Evolutionary conservation across 2,329 filamentous ascomycete species (phyloP), one percentile per base, ranked within the genome.

Genomic region (Cadophora luteo-olivacea): DNA sequence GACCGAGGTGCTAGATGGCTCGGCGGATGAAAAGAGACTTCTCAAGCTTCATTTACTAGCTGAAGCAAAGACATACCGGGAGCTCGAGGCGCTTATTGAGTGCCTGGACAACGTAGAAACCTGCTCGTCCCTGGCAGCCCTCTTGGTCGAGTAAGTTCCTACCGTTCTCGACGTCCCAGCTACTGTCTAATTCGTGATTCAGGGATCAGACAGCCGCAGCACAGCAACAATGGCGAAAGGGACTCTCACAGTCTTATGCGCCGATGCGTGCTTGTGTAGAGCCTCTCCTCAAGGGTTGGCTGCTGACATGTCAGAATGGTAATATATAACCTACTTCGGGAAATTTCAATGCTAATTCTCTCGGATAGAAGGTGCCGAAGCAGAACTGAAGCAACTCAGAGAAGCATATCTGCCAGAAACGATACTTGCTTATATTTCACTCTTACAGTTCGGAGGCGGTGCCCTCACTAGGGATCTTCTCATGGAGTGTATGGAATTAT

Each of bases 401-500:
- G 86, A 89, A 65, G 87, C 88, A 0, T 98, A 97, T 79, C 84
- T 99, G 3, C 94, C 96, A 1, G 94, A 97, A 78, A 87, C 92
- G 22, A 84, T 97, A 52, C 85, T 99, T 61, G 92, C 92, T 2
- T 97, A 96, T 78, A 88, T 96, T 77, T 90, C 87, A 75, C 90
- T 92, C 1, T 83, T 98, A 61, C 92, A 97, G 78, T 92, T 91
- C 76, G 91, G 92, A 0, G 93, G 93, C 3, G 89, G 89, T 58
- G 85, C 88, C 61, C 82, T 97, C 54, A 91, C 89, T 57, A 89
- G 93, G 54, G 92, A 95, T 68, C 87, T 91, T 72, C 84, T 97
- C 22, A 85, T 96, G 32, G 90, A 95, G 77, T 92, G 91, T 75
- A 95, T 99, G 92, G 92, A 97, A 68, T 83, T 99, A 19, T 90